Base-by-base conservation (phyloP, 148 eudicot genomes). In the Spergularia marina region DNA sequence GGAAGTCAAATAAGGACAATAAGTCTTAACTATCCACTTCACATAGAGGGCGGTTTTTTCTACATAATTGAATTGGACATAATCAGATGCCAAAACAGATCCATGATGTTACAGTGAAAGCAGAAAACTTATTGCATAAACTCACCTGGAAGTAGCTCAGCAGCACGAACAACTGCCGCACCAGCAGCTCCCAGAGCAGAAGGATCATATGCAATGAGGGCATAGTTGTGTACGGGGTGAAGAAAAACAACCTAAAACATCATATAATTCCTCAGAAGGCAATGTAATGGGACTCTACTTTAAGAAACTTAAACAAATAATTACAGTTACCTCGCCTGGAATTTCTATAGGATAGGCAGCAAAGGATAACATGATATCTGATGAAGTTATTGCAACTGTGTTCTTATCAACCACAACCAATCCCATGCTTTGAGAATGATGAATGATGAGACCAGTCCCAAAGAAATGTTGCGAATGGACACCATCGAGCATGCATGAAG, bases 281-380 rank as follows among this genome's bases (percentile, higher is more conserved):
- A 36, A 61, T 76, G 60, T 59, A 47, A 10, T 62, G 77, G 54
- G 74, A 14, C 16, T 53, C 55, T 23, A 44, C 8, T 4, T 4
- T 9, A 9, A 34, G 53, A 17, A n/a, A 10, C 18, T n/a, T 53
- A 40, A 59, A 75, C 15, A 68, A 8, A 56, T 39, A 49, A 41
- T 53, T 15, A 54, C 39, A 34, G 21, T 75, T 83, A 92, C 98
- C 96, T 92, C 98, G 67, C 92, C 98, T 49, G 97, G 92, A 87
- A 92, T 92, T 82, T 95, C 98, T 73, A 92, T 89, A 7, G 98
- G 96, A 84, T 84, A 90, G 41, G 96, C 98, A 86, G 98, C 96
- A 82, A 95, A 95, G 65, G 94, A 92, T 44, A 95, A 85, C 97
- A 92, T 90, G 57, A 95, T 86, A 80, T 95, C 98, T 25, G 97